Base-by-base conservation (phyloP, 306 rosid genomes). In the Castanea sativa region DNA sequence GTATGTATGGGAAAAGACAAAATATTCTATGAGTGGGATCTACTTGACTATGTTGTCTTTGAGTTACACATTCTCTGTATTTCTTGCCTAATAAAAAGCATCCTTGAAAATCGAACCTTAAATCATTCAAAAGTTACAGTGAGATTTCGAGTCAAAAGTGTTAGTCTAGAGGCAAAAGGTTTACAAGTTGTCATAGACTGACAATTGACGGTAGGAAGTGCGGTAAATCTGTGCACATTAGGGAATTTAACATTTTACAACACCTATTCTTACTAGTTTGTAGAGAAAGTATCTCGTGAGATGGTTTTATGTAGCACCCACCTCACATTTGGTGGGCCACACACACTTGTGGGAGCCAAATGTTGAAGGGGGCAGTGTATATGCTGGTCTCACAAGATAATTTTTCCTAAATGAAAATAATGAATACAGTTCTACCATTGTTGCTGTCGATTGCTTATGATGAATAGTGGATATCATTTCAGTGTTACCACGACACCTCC, bases 401-500 rank as follows among this genome's bases (percentile, higher is more conserved):
- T 41, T 41, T 41, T 41, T 41, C 45, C 41, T 35, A 68, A 68
- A 35, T 19, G 72, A 35, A 68, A 68, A 67, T 6, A 33, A 18
- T 68, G 27, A 68, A 68, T 33, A 45, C 20, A 19, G 52, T 49
- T 6, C 5, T 27, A 21, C 12, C n/a, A 2, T 65, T 19, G 20
- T 33, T 71, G 64, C 35, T 56, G 18, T 57, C 25, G 74, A 72
- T 73, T 82, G 49, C 71, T 81, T 56, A 69, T 71, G 60, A 32
- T 73, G 29, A 38, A 63, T 72, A 79, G 27, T 73, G 29, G 32
- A 63, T 72, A 77, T 55, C 81, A 78, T 80, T 92, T 68, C 90
- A 92, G 99, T 94, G 99, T 82, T 94, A 94, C 81, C 91, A 94
- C 55, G 97, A 94, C 78, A 85, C 91, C 75, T 91, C 99, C 73